Evolutionary conservation across 2,329 filamentous ascomycete genomes (phyloP), one percentile per base, ranked within the genome.

Genomic region (Alternaria solani): DNA sequence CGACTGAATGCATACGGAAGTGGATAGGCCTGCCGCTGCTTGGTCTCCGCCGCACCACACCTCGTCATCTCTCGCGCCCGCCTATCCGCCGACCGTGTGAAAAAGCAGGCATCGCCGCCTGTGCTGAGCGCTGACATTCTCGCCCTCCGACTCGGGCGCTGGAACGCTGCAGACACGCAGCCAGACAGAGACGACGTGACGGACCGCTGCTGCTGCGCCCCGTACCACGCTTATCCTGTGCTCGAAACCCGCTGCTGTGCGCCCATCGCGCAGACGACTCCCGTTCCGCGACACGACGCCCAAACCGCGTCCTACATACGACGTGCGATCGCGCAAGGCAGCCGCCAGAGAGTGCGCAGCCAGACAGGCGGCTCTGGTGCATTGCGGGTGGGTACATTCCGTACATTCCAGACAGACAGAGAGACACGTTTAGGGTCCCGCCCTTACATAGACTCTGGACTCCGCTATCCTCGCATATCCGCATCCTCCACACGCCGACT

Each of bases 1-100:
- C 70, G 64, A 71, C 63, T 64, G 62, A 55, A 61, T 61, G 65
- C 67, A 67, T 55, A 62, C 65, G 43, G 61, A 61, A 56, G 62
- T 54, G 64, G 62, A 65, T 57, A 61, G 62, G 64, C 62, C 64
- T 62, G 53, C 58, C 58, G 65, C 66, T 64, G 62, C 57, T 51
- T 62, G 52, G 62, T 64, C 58, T 61, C 61, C 63, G 66, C 64
- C 61, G 64, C 66, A 66, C 53, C 58, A 63, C 57, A 65, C 56
- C 62, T 67, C 64, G 67, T 71, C 67, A 71, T 70, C 62, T 64
- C 51, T 46, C 57, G 44, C 57, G 55, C 62, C 64, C 65, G 60
- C 62, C 66, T 53, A 60, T 62, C 57, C 63, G 61, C 58, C 42
- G 39, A 43, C 26, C 38, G 43, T 46, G 65, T 62, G 54, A 66